Evolutionary conservation across 306 rosid genomes (phyloP).

Genomic region (Medicago arabica): DNA sequence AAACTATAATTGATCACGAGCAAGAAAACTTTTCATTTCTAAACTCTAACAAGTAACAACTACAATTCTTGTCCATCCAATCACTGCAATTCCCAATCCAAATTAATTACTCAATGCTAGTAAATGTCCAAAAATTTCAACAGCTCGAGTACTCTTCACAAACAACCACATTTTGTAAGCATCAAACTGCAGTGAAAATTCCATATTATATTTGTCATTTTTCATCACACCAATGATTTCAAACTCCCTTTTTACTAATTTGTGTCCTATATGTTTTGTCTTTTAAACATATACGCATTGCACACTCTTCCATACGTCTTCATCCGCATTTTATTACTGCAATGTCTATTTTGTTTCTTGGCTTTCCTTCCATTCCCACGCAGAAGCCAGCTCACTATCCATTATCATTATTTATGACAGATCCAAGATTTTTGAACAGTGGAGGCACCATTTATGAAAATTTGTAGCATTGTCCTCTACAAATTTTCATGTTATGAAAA

Average conservation of each 20-base stretch:
- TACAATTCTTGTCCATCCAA: slow-evolving; percentile 33
- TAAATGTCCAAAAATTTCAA: slow-evolving; percentile 30
- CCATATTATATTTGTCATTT: not conserved
- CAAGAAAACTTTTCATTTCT: not conserved
- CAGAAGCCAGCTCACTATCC: not conserved
- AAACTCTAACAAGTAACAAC: not conserved
- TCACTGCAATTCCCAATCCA: not conserved
- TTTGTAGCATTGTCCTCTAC: too few relatives aligned
- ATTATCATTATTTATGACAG: too few relatives aligned
- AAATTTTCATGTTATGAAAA: too few relatives aligned
- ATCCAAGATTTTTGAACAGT: too few relatives aligned
- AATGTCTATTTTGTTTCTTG: not conserved
- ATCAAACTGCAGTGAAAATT: not conserved
- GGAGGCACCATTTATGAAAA: too few relatives aligned
- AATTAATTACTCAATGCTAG: not conserved
- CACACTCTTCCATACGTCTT: too few relatives aligned
- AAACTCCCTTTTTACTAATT: not conserved
- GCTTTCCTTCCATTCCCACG: not conserved
- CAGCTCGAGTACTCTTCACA: too few relatives aligned
- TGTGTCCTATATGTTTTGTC: not conserved
- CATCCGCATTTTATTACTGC: too few relatives aligned
- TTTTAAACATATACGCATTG: too few relatives aligned
- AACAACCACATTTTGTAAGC: too few relatives aligned
- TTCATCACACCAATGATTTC: not conserved
- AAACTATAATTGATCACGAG: slow-evolving; percentile 45